phyloP scores from a whole-genome alignment of 345 rosid species.

The Salix koriyanagi region DNA sequence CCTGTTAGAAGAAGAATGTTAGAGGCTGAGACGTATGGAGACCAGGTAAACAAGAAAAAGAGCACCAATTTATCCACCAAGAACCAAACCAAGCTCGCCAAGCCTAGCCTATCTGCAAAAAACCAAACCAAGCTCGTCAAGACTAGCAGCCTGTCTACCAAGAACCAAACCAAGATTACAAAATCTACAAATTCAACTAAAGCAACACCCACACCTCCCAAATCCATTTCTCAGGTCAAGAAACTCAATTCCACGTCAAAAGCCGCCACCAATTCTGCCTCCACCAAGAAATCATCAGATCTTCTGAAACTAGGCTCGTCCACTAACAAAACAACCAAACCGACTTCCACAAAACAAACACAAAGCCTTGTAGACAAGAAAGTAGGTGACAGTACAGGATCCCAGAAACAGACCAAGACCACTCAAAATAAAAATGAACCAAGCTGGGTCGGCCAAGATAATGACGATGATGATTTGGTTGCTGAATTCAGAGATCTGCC shows the following conservation, averaged over 20 bases:
- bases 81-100: conserved; percentile 46
- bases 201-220: conserved; percentile 13
- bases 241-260: conserved; percentile 44
- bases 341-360: conserved; percentile 23
- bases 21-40: conserved; percentile 27
- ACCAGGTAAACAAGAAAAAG: conserved; percentile 40
- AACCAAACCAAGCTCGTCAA: conserved; percentile 48
- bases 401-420: conserved; percentile 24
- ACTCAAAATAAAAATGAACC: conserved; percentile 1
- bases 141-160: conserved; percentile 21
- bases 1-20: conserved; percentile 38
- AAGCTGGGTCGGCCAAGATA: conserved; percentile 57
- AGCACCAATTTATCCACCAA: conserved; percentile 25
- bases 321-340: conserved; percentile 58
- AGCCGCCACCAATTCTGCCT: conserved; percentile 23
- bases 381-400: conserved; percentile 8
- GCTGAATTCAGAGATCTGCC: conserved; percentile 77
- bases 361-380: conserved; percentile 24
- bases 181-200: conserved; percentile 48
- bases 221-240: conserved; percentile 16
- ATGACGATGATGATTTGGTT: conserved; percentile 56
- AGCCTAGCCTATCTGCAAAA: conserved; percentile 30
- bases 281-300: conserved; percentile 46
- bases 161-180: conserved; percentile 52
- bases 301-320: conserved; percentile 43